Percentiles rank a stretch among this genome's conserved stretches.
Evolutionary conservation across 2,329 filamentous ascomycete genomes (phyloP).

Genomic region (Mariannaea elegans): DNA sequence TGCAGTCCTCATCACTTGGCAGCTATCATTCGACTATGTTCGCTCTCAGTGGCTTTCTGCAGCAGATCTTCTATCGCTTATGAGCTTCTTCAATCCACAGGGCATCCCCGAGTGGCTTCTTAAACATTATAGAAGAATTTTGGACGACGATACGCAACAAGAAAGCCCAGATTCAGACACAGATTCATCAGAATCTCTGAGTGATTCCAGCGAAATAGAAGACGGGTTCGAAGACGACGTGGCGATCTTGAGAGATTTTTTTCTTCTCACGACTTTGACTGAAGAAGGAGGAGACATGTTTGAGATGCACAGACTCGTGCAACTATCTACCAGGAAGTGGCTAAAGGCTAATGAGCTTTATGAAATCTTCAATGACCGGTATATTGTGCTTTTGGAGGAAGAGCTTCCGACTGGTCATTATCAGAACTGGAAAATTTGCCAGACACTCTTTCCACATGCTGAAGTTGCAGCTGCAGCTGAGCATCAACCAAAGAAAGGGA

Average conservation of each 20-base stretch:
- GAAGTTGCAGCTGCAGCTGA: background rate
- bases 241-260: background rate
- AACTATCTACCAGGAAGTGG: background rate
- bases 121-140: background rate
- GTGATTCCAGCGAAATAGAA: background rate
- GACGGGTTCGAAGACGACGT: background rate
- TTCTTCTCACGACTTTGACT: background rate
- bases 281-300: background rate
- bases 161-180: background rate
- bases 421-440: background rate
- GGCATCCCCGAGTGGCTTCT: background rate
- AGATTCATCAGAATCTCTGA: background rate
- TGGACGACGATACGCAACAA: background rate
- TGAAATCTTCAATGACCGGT: background rate
- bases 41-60: background rate
- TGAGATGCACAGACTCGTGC: background rate
- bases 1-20: background rate
- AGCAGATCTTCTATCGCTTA: conserved; percentile 9
- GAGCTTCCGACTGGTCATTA: background rate
- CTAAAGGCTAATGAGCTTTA: background rate
- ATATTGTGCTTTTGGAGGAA: background rate
- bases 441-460: background rate
- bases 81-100: conserved; percentile 14
- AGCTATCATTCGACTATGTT: background rate
- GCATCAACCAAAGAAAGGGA: background rate